Evolutionary conservation across 1,284 basidiomycete species (phyloP).

Genomic region (Moniliophthora roreri): DNA sequence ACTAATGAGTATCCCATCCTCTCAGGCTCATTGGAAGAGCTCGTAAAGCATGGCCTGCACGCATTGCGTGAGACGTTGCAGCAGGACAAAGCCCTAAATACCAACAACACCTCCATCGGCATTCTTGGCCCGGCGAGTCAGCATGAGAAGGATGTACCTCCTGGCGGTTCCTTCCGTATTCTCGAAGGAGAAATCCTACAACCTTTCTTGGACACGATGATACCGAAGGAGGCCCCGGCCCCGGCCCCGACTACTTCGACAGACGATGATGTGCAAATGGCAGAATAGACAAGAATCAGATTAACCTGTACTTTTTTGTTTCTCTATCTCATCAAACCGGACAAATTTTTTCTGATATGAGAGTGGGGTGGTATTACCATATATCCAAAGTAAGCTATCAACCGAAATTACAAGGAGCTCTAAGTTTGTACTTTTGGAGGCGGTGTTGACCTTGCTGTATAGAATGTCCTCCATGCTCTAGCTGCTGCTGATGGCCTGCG

Average conservation of each 20-base stretch:
- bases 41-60: constrained; percentile 90
- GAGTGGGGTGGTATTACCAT: too few relatives aligned
- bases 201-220: constrained; percentile 71
- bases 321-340: constrained; percentile 4
- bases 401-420: not conserved
- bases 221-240: constrained; percentile 53
- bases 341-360: not conserved
- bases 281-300: constrained; percentile 45
- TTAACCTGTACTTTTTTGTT: constrained; percentile 17
- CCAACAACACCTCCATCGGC: constrained; percentile 91
- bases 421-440: not conserved
- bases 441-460: not conserved
- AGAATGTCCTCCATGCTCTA: constrained; percentile 51
- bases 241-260: constrained; percentile 36
- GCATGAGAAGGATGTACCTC: constrained; percentile 52
- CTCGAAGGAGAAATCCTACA: constrained; percentile 76
- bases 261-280: constrained; percentile 83
- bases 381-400: not conserved
- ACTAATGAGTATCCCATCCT: not conserved
- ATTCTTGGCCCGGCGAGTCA: constrained; percentile 75
- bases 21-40: constrained; percentile 77
- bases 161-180: constrained; percentile 71
- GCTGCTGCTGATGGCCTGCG: constrained; percentile 73
- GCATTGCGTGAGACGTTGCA: constrained; percentile 94
- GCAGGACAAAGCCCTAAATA: constrained; percentile 93